phyloP scores from a whole-genome alignment of 176 grass and related monocot genomes.

The Triticum timopheevii region DNA sequence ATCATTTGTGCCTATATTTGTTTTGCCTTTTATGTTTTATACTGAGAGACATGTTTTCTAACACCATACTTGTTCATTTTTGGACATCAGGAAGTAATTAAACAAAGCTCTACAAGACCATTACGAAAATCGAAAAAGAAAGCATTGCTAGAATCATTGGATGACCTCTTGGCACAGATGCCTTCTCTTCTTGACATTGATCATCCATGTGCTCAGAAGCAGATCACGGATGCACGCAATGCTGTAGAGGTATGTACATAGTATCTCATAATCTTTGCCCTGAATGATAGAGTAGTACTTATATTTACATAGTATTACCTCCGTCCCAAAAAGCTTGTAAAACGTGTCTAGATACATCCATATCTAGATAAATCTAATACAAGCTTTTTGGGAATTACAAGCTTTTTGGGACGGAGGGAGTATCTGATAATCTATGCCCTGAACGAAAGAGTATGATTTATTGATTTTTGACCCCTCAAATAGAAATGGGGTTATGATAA shows the following conservation, averaged over 20 bases:
- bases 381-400: too few species aligned
- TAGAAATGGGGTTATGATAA: not conserved
- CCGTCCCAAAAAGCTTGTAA: too few species aligned
- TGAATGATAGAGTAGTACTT: not conserved
- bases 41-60: slow-evolving; percentile 29
- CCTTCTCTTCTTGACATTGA: slow-evolving; percentile 96
- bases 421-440: not conserved
- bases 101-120: slow-evolving; percentile 67
- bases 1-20: slow-evolving; percentile 14
- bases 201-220: slow-evolving; percentile 92
- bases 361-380: too few species aligned
- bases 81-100: slow-evolving; percentile 68
- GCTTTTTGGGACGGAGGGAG: too few species aligned
- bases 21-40: slow-evolving; percentile 21
- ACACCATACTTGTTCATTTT: slow-evolving; percentile 35
- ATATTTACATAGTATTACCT: too few species aligned
- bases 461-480: not conserved
- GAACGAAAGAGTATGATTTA: not conserved
- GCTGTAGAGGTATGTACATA: slow-evolving; percentile 73
- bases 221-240: slow-evolving; percentile 70
- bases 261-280: slow-evolving; percentile 21
- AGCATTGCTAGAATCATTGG: slow-evolving; percentile 65
- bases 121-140: slow-evolving; percentile 90
- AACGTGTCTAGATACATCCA: too few species aligned
- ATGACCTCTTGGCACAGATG: slow-evolving; percentile 81